Conservation (phyloP, 306 rosid species). For the Cucurbita argyrosperma region DNA sequence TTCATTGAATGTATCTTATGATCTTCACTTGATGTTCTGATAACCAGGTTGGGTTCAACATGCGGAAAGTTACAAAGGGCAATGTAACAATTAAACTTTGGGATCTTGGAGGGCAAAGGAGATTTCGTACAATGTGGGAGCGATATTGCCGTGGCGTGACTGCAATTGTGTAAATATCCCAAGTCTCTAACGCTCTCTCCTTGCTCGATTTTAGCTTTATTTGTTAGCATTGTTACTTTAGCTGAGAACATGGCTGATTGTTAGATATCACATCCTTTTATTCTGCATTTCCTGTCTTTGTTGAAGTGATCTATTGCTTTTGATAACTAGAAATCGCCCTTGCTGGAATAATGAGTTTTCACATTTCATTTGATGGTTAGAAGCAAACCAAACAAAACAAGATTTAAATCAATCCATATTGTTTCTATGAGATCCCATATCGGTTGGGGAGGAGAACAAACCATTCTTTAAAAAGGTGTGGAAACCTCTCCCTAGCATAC, state of each 20-base stretch:
- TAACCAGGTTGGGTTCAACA: slow-evolving; percentile 79
- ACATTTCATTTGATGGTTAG: no score
- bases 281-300: background rate
- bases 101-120: slow-evolving; percentile 97
- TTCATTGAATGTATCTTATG: background rate
- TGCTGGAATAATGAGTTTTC: background rate
- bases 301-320: background rate
- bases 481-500: no score
- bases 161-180: slow-evolving; percentile 61
- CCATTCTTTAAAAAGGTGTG: no score
- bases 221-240: background rate
- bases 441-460: no score
- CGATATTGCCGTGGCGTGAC: slow-evolving; percentile 95
- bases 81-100: slow-evolving; percentile 91
- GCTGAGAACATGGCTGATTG: background rate
- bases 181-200: slow-evolving; percentile 10
- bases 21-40: background rate
- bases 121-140: slow-evolving; percentile 96
- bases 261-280: background rate
- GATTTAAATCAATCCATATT: background rate
- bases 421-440: no score
- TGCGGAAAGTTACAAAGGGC: slow-evolving; percentile 87
- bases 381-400: background rate
- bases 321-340: background rate
- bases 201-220: background rate